Percentiles rank a stretch among this genome's conserved stretches.
These are phyloP conservation scores for Termitomyces sp. DNA, from an alignment of 768 basidiomycete species.

Conservation along the genomic window DNA sequence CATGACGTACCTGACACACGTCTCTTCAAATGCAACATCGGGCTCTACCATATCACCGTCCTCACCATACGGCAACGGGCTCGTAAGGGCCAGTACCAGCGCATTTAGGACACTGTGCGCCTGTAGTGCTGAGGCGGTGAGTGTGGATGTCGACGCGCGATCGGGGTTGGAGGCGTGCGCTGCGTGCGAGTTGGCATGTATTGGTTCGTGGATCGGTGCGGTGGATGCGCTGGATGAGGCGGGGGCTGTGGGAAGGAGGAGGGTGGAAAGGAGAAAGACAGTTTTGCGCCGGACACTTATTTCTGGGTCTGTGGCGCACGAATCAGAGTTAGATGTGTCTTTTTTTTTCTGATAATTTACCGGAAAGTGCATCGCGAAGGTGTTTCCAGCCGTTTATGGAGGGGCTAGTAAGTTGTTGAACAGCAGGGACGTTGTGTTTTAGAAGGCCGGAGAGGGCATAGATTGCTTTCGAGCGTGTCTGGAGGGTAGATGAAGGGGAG, in stretches of 20 bases:
- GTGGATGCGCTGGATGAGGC: slow-evolving; percentile 18
- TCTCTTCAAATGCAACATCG: slow-evolving; percentile 65
- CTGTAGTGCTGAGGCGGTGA: slow-evolving; percentile 43
- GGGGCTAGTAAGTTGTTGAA: slow-evolving; percentile 41
- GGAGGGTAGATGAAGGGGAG: slow-evolving; percentile 34
- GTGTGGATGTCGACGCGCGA: slow-evolving; percentile 43
- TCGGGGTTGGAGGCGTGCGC: slow-evolving; percentile 53
- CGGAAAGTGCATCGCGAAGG: slow-evolving; percentile 55
- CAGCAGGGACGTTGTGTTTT: slow-evolving; percentile 71
- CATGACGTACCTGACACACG: slow-evolving; percentile 43
- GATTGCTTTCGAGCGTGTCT: slow-evolving; percentile 43
- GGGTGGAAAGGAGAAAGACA: slow-evolving; percentile 67
- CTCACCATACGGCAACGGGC: slow-evolving; percentile 57
- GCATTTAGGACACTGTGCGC: slow-evolving; percentile 40
- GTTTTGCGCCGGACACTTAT: slow-evolving; percentile 73
- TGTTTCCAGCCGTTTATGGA: slow-evolving; percentile 57
- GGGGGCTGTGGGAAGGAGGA: slow-evolving; percentile 47
- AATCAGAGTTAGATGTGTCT: background rate
- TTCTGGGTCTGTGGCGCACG: slow-evolving; percentile 56
- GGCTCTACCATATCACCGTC: slow-evolving; percentile 57
- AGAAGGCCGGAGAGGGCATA: slow-evolving; percentile 76
- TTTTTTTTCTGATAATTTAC: slow-evolving; percentile 27
- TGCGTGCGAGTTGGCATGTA: slow-evolving; percentile 74
- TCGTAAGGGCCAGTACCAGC: slow-evolving; percentile 45
- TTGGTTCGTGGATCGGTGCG: slow-evolving; percentile 21